phyloP scores from a whole-genome alignment of 2,329 filamentous ascomycete genomes.

The Dothistroma septosporum region DNA sequence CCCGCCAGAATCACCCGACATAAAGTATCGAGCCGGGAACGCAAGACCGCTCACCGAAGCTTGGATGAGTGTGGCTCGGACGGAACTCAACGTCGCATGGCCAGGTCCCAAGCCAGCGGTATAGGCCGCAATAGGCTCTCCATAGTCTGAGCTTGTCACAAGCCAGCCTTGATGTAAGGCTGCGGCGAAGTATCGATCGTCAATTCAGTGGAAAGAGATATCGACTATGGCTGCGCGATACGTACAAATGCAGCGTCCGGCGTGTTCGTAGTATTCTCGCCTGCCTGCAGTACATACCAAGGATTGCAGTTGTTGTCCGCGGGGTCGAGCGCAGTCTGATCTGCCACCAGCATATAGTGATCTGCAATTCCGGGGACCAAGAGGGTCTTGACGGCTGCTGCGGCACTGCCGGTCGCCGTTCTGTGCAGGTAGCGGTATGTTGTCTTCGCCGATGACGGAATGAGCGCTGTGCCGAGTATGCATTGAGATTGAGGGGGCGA shows the following conservation, averaged over 20 bases:
- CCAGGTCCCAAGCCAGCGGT: slow-evolving; percentile 25
- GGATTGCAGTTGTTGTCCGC: slow-evolving; percentile 38
- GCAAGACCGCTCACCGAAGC: slow-evolving; percentile 1
- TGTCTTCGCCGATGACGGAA: slow-evolving; percentile 1
- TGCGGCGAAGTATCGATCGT: slow-evolving; percentile 10
- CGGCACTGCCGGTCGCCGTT: slow-evolving; percentile 14
- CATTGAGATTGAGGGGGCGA: background rate
- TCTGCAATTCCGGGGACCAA: slow-evolving; percentile 13
- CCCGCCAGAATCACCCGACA: slow-evolving; percentile 52
- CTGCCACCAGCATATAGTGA: slow-evolving; percentile 13
- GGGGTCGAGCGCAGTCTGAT: slow-evolving; percentile 29
- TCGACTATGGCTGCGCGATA: background rate
- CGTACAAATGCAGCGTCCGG: slow-evolving; percentile 1
- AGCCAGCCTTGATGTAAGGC: slow-evolving; percentile 25
- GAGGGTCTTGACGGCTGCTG: slow-evolving; percentile 16
- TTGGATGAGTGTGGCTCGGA: slow-evolving; percentile 25
- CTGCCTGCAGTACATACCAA: slow-evolving; percentile 30
- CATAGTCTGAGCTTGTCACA: slow-evolving; percentile 27
- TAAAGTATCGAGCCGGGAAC: background rate
- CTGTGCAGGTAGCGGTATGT: slow-evolving; percentile 18
- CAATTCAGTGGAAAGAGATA: background rate
- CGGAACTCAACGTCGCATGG: slow-evolving; percentile 28
- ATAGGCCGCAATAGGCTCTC: slow-evolving; percentile 28
- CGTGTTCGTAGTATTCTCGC: slow-evolving; percentile 4
- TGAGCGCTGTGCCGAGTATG: background rate